Evolutionary conservation across 768 basidiomycete genomes (phyloP).

Genomic region (Chalciporus sphaerocephalus): DNA sequence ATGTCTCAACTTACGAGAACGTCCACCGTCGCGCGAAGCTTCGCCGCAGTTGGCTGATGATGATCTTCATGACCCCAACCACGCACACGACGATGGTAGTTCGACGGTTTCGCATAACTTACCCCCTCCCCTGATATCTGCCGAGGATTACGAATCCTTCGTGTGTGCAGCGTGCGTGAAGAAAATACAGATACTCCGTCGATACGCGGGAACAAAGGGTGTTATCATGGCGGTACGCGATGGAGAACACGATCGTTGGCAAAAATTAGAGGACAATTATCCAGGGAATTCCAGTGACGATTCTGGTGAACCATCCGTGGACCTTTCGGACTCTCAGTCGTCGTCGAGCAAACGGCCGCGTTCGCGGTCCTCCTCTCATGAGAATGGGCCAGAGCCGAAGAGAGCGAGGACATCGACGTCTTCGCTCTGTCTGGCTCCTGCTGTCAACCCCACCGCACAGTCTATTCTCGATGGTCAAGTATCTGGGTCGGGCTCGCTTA

Average conservation of each 20-base stretch:
- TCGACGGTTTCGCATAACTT: constrained; percentile 63
- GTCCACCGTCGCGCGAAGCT: constrained; percentile 47
- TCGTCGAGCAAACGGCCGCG: constrained; percentile 42
- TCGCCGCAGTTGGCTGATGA: constrained; percentile 22
- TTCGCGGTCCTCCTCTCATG: constrained; percentile 21
- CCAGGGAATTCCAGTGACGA: not conserved
- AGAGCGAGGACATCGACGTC: constrained; percentile 37
- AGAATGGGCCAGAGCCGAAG: constrained; percentile 40
- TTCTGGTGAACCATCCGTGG: constrained; percentile 14
- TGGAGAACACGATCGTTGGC: constrained; percentile 46
- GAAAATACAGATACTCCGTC: constrained; percentile 46
- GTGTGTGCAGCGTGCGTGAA: constrained; percentile 69
- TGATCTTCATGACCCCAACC: not conserved
- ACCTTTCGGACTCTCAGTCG: constrained; percentile 25
- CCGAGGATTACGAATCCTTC: constrained; percentile 69
- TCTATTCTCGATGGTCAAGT: constrained; percentile 33
- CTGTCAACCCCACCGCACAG: constrained; percentile 43
- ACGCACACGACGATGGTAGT: constrained; percentile 40
- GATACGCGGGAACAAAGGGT: constrained; percentile 66
- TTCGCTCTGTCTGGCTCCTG: constrained; percentile 53
- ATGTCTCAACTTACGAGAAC: constrained; percentile 74
- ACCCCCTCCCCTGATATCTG: constrained; percentile 63
- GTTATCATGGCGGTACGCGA: constrained; percentile 64
- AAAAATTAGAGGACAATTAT: constrained; percentile 36
- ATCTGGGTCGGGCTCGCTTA: constrained; percentile 21